A percentile compares a stretch with the other conserved stretches of the same genome.
Evolutionary conservation across 169 alveolate genomes (phyloP).

Genomic region (Besnoitia besnoiti): DNA sequence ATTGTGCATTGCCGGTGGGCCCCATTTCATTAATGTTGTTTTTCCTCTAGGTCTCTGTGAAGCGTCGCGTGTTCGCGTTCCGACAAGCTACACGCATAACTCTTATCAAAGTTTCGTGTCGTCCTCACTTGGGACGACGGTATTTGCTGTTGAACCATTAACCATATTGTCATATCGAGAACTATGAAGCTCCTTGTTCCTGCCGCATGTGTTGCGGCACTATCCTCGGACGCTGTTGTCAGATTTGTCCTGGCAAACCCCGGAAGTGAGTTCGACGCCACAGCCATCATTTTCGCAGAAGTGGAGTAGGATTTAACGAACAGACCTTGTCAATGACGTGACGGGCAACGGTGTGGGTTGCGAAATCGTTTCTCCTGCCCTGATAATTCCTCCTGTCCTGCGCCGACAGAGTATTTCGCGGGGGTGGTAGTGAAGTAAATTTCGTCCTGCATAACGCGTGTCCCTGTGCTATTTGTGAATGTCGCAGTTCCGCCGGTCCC

Average conservation of each 20-base stretch:
- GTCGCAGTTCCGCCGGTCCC: constrained; percentile 28
- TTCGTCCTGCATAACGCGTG: neutral
- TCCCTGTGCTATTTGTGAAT: neutral
- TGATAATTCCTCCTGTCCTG: neutral
- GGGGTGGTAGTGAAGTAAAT: no score
- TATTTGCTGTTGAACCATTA: neutral
- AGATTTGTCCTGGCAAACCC: neutral
- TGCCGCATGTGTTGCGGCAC: constrained; percentile 3
- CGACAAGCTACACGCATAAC: neutral
- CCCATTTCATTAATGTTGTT: neutral
- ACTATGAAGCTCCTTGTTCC: neutral
- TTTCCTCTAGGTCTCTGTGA: neutral
- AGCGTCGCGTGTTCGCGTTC: neutral
- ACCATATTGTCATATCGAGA: neutral
- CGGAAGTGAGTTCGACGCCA: constrained; percentile 5
- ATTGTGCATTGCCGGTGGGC: neutral
- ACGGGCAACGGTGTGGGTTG: neutral
- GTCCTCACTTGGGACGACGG: neutral
- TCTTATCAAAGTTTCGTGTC: neutral
- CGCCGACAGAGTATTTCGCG: no score
- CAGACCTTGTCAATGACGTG: no score
- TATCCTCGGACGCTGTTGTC: neutral
- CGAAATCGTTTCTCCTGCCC: neutral
- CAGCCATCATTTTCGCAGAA: no score
- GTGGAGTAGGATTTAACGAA: no score